Conservation (phyloP, 2,329 filamentous ascomycete species). For the Calonectria hawksworthii region DNA sequence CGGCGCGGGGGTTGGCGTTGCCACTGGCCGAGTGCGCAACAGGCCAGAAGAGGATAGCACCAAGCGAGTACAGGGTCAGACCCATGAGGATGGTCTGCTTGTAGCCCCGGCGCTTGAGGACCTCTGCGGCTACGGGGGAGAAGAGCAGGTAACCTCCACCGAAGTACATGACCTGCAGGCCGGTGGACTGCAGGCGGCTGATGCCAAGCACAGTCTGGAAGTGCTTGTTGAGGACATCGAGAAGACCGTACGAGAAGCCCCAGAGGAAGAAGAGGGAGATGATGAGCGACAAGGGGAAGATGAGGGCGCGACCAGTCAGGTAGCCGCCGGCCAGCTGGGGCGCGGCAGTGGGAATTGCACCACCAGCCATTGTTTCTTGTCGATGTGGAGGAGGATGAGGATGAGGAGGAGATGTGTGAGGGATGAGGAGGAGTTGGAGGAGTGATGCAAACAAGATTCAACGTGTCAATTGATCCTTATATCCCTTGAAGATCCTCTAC, state of each 20-base stretch:
- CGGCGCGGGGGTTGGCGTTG: constrained; percentile 37
- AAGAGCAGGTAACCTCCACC: constrained; percentile 62
- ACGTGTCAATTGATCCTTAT: constrained; percentile 9
- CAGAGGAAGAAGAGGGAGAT: constrained; percentile 63
- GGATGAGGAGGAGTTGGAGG: constrained; percentile 3
- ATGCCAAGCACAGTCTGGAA: constrained; percentile 62
- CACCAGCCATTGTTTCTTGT: constrained; percentile 37
- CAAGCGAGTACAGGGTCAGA: constrained; percentile 74
- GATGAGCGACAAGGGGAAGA: constrained; percentile 74
- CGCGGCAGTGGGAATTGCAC: constrained; percentile 39
- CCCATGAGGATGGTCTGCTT: constrained; percentile 77
- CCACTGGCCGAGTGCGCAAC: constrained; percentile 64
- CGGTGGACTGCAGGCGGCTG: constrained; percentile 58
- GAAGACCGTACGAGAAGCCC: constrained; percentile 61
- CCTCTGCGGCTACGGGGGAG: constrained; percentile 67
- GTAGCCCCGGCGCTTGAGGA: constrained; percentile 76
- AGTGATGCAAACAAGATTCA: not conserved
- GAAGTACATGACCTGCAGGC: constrained; percentile 67
- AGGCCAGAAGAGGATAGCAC: constrained; percentile 68
- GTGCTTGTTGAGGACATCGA: constrained; percentile 65
- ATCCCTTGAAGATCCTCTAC: not conserved
- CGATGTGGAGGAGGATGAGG: not conserved
- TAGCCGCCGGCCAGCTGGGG: constrained; percentile 42
- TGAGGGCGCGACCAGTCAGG: constrained; percentile 45
- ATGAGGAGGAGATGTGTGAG: not conserved